These are phyloP conservation scores for Olyra latifolia DNA, from an alignment of 176 grass and related monocot species.

Conservation along the genomic window DNA sequence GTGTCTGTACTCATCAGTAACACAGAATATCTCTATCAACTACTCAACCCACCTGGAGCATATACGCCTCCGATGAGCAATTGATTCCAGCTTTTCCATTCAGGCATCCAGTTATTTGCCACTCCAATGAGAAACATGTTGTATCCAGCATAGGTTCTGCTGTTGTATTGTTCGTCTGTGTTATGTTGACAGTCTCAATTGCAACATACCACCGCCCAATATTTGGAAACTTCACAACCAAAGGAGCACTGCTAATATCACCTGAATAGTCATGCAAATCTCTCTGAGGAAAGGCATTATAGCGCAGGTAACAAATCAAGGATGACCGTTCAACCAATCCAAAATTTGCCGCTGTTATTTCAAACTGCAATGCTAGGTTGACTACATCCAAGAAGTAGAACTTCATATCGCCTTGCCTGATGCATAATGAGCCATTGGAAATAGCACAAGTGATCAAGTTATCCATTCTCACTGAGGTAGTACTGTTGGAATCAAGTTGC, in stretches of 20 bases:
- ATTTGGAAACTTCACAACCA: conserved; percentile 77
- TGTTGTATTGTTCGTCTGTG: conserved; percentile 47
- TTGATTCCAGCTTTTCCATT: conserved; percentile 78
- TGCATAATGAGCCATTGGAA: conserved; percentile 69
- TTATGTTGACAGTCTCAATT: conserved; percentile 61
- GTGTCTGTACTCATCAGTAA: neutral
- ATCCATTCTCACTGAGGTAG: conserved; percentile 22
- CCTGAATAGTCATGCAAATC: conserved; percentile 81
- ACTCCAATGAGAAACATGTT: conserved; percentile 82
- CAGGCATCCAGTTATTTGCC: conserved; percentile 67
- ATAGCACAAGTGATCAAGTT: conserved; percentile 68
- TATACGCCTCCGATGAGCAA: conserved; percentile 71
- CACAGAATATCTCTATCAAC: conserved; percentile 3
- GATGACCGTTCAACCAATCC: conserved; percentile 40
- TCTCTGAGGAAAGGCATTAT: conserved; percentile 69
- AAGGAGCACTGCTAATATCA: conserved; percentile 58
- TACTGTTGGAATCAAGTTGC: conserved; percentile 37
- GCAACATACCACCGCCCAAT: conserved; percentile 90
- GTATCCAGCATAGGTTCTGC: conserved; percentile 37
- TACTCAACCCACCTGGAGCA: conserved; percentile 62
- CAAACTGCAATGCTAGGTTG: conserved; percentile 62
- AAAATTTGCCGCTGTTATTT: conserved; percentile 50
- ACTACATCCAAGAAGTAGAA: conserved; percentile 77
- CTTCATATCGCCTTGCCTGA: conserved; percentile 62
- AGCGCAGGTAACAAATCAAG: conserved; percentile 63